Base-by-base conservation (phyloP, 495 filamentous ascomycete species). In the Annulohypoxylon maeteangense region DNA sequence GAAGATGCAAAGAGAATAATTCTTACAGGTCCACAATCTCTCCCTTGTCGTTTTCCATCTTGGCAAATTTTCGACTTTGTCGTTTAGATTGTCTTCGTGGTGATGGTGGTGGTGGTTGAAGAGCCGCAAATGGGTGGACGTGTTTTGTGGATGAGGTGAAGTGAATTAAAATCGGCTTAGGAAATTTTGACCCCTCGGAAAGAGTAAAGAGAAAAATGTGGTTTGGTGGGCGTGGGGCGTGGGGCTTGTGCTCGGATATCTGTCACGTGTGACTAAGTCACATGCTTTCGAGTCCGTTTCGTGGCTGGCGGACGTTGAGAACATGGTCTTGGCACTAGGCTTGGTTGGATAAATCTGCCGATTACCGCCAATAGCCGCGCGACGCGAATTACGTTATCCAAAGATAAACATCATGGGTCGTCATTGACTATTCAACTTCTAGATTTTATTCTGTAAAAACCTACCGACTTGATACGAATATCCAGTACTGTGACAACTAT, bases 1-100 rank as follows among this genome's bases (percentile, higher is more conserved):
- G 60, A 6, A 14, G 23, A 29, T 40, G 1, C 4, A 14, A n/a
- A 14, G 1, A 40, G 1, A 14, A 25, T 50, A 71, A 64, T 68
- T 85, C 88, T 79, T 90, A 98, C 93, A 99, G 93, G 86, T 99
- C 95, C 84, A 98, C 95, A 85, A 98, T 92, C 81, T 98, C 93
- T 88, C 95, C 95, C 86, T 93, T 93, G 85, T 96, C 93, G 90
- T 96, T 96, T 86, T 97, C 93, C 93, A 96, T 96, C 80, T 85
- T 90, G 81, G 80, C 83, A 82, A 81, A 67, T 78, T 79, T 76
- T 83, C 72, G 72, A 67, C 48, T 69, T 78, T 79, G 77, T 48
- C 47, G 47, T 62, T 40, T 42, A 11, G 62, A 65, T 65, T 42
- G 44, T 55, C 12, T 48, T 60, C 54, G 62, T 63, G 54, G 53